Conservation (phyloP, 2,329 filamentous ascomycete genomes). For the Chaetomiaceae sp. region DNA sequence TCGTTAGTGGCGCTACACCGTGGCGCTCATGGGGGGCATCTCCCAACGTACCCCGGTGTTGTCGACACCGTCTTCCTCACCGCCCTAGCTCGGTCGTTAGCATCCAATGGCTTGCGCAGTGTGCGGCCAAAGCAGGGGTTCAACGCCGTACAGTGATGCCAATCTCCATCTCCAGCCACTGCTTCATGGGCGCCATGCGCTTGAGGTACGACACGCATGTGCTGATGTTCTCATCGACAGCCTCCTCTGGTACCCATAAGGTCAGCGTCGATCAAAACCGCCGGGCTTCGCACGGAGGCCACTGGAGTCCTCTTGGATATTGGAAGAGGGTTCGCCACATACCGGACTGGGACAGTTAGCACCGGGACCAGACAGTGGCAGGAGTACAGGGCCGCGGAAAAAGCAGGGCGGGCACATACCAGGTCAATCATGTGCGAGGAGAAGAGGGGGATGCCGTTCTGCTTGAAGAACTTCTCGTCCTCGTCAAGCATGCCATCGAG, state of each 20-base stretch:
- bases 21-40: background rate
- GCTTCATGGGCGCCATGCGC: constrained; percentile 92
- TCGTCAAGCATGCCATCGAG: constrained; percentile 91
- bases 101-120: too few species aligned
- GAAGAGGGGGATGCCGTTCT: constrained; percentile 86
- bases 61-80: constrained; percentile 71
- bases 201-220: constrained; percentile 92
- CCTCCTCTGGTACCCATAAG: constrained; percentile 63
- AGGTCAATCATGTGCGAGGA: constrained; percentile 98
- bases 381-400: background rate
- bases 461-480: constrained; percentile 93
- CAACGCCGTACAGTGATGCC: constrained; percentile 71
- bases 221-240: constrained; percentile 81
- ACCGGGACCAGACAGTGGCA: too few species aligned
- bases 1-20: background rate
- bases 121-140: too few species aligned
- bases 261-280: background rate
- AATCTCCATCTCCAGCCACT: constrained; percentile 98
- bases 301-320: too few species aligned
- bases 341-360: constrained; percentile 14
- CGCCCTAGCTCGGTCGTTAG: constrained; percentile 38
- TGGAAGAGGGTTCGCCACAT: background rate
- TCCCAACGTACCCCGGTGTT: constrained; percentile 32
- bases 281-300: background rate
- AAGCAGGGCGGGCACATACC: too few species aligned